Evolutionary conservation across 139 green algal genomes (phyloP), one percentile per base, ranked within the genome.

Genomic region (Astrephomene gubernaculifera): DNA sequence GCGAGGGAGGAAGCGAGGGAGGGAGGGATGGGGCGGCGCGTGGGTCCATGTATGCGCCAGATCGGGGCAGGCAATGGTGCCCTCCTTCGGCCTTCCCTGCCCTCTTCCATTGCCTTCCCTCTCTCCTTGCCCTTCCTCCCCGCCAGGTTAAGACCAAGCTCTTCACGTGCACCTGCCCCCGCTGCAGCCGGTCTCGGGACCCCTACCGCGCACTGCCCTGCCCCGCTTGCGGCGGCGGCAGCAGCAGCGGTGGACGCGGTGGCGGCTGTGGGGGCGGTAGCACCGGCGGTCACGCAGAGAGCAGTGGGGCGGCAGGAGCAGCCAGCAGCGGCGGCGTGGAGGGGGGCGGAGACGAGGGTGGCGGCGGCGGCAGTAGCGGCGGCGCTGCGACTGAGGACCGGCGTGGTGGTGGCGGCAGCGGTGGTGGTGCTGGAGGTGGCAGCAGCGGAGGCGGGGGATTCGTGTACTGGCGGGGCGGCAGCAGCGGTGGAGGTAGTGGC

Each of bases 131-230:
- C 12, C 49, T 17, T 12, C 49, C 49, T n/a, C 29, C 27, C 25
- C 71, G 29, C n/a, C 71, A 79, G 71, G n/a, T 35, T 4, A 29
- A 27, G 24, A 83, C 76, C 76, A 83, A 83, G 76, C 60, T 83
- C 39, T 83, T 83, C 60, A 45, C 38, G 0, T 83, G 76, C 76
- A 83, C 60, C 29, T 83, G 76, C 60, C 8, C 9, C 60, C 60
- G 76, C 29, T 83, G 76, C 76, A 49, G 21, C 76, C 24, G 41
- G 41, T 12, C 3, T 29, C 29, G 31, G 14, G 76, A 83, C 76
- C 76, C 41, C 10, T 83, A 83, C 76, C 76, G 76, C 29, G n/a
- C 60, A 27, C 39, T 83, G 60, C 76, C 52, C n/a, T 83, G 76
- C 57, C 76, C 76, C 21, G 22, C 7, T 8, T 67, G 73, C 53